phyloP scores from a whole-genome alignment of 805 yeast genomes.

The Kazachstania psychrophila region DNA sequence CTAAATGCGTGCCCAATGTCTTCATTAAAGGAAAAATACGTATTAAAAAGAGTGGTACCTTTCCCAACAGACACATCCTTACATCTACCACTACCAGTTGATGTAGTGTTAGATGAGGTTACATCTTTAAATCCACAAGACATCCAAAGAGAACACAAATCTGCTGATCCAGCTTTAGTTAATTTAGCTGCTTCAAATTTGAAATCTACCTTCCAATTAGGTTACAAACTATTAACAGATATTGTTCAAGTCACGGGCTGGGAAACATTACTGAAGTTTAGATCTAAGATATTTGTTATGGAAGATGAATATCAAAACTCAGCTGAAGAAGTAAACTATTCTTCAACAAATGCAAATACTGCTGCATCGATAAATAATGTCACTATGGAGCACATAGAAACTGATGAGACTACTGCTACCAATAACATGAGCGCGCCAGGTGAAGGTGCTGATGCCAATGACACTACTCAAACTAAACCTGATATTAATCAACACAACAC shows the following conservation, averaged over 20 bases:
- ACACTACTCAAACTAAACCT: not conserved
- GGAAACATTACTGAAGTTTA: constrained; percentile 52
- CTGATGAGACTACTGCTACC: not conserved
- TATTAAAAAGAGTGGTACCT: constrained; percentile 50
- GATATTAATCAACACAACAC: not conserved
- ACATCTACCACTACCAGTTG: constrained; percentile 70
- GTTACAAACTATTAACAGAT: constrained; percentile 54
- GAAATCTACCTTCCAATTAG: constrained; percentile 46
- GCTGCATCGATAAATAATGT: constrained; percentile 4
- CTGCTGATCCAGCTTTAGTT: constrained; percentile 51
- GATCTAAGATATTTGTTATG: constrained; percentile 62
- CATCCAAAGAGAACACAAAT: constrained; percentile 54
- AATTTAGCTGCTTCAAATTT: constrained; percentile 64
- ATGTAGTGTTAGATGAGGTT: constrained; percentile 62
- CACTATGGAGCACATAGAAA: not conserved
- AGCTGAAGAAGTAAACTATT: constrained; percentile 13
- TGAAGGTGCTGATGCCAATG: not conserved
- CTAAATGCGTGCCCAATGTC: constrained; percentile 75
- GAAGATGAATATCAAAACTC: constrained; percentile 43
- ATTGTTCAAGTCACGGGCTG: constrained; percentile 63
- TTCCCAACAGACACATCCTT: constrained; percentile 31
- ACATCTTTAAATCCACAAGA: constrained; percentile 56
- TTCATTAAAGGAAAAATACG: constrained; percentile 57
- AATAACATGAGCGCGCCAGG: not conserved
- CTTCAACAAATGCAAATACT: constrained; percentile 5